Evolutionary conservation across 257 asterid genomes (phyloP), one percentile per base, ranked within the genome.

Genomic region (Fraxinus excelsior): DNA sequence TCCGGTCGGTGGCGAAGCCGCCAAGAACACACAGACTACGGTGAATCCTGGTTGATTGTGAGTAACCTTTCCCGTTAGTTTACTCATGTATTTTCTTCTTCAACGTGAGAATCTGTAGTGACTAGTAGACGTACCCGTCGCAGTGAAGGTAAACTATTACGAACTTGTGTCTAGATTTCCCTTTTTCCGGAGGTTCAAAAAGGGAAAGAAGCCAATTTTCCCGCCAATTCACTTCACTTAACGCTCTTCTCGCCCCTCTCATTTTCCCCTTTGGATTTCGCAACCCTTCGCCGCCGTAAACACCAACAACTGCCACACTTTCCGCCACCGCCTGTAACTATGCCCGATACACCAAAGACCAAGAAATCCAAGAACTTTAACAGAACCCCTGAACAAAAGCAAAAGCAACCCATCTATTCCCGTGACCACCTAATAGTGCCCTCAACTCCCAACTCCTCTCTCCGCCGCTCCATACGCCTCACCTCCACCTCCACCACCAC

Each of bases 401-500:
- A 40, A 42, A 79, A 72, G 26, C 58, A 70, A 8, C 68, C 42
- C 42, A 70, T 72, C 80, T 76, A 82, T 77, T 73, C 88, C 34
- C 78, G 87, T 1, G 71, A 80, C 67, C 29, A 74, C 74, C 62
- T 64, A 40, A 75, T 86, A 44, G 71, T 26, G 23, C 97, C 97
- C 38, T 74, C 76, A 32, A 87, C 84, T 5, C 87, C 86, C 34
- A 76, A 28, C 72, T 19, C 84, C 74, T 78, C 80, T 11, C 65
- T 76, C 77, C 96, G 97, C 58, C 95, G 96, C 72, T 91, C 97
- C 51, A 81, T 84, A 79, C 98, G 97, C 65, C 83, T 80, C 76
- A 78, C 62, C 68, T 42, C 89, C 74, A 44, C 86, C 83, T 10
- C 72, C 49, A 67, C 62, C 67, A 28, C 62, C 2, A 44, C 86